A percentile compares a stretch with the other conserved stretches of the same genome.
These are phyloP conservation scores for Baorangia bicolor DNA, from an alignment of 768 basidiomycete species.

Conservation along the genomic window DNA sequence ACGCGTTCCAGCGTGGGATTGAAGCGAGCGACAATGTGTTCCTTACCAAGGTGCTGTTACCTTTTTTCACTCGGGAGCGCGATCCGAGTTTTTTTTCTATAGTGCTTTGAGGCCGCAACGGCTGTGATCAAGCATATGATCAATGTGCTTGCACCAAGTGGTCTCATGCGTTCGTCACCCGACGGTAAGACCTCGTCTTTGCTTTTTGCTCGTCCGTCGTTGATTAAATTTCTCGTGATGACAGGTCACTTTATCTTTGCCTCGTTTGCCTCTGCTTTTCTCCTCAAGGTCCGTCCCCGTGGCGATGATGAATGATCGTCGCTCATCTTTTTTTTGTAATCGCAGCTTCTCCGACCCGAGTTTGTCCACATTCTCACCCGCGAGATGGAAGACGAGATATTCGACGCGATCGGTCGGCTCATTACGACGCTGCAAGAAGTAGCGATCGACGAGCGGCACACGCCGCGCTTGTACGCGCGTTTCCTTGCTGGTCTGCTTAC, in stretches of 20 bases:
- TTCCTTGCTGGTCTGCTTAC: conserved; percentile 74
- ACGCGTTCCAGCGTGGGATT: conserved; percentile 72
- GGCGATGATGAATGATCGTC: too few species aligned
- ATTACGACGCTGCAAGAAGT: conserved; percentile 73
- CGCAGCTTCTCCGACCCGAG: conserved; percentile 76
- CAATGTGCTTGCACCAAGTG: conserved; percentile 62
- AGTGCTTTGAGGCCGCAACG: conserved; percentile 72
- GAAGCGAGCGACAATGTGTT: conserved; percentile 61
- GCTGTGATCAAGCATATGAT: conserved; percentile 64
- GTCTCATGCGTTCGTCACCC: conserved; percentile 76
- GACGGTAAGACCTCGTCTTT: conserved; percentile 51
- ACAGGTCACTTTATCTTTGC: conserved; percentile 75
- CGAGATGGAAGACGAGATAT: conserved; percentile 64
- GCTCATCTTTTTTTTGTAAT: too few species aligned
- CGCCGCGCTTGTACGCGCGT: conserved; percentile 75
- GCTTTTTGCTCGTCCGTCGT: not conserved
- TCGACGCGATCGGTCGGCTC: conserved; percentile 66
- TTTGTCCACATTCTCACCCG: conserved; percentile 61
- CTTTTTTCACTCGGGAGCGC: not conserved
- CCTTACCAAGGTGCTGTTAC: conserved; percentile 56
- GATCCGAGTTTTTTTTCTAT: not conserved
- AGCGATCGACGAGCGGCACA: conserved; percentile 80
- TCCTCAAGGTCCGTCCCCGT: conserved; percentile 64
- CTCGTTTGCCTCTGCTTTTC: conserved; percentile 79
- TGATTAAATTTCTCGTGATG: not conserved